Base-by-base conservation (phyloP, 257 asterid genomes). In the Phtheirospermum japonicum region DNA sequence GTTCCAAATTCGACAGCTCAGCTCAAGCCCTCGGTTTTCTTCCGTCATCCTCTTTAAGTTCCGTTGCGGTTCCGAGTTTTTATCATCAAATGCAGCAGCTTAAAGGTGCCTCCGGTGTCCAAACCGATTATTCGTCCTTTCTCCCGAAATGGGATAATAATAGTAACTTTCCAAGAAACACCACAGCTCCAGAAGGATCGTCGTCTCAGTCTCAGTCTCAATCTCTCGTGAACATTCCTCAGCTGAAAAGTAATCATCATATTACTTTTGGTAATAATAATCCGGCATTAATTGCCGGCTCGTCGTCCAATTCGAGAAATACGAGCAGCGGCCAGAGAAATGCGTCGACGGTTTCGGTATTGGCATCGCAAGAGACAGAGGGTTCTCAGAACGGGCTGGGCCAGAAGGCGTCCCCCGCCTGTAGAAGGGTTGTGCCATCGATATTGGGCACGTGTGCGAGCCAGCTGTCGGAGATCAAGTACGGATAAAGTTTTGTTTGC, bases 21-120 rank as follows among this genome's bases (percentile, higher is more conserved):
- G 28, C 28, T 3, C 28, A 23, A 23, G 28, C 28, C 3, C 28
- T 48, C 45, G 73, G 68, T 71, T 62, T 60, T 64, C 60, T 50
- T 9, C 70, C 78, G 0, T 53, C 72, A 1, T 23, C 28, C 28
- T 46, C 74, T 7, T 16, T 67, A 23, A 58, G 36, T 16, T 20
- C 32, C n/a, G 13, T 19, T 20, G 9, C 57, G 14, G 8, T 50
- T 9, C 32, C 57, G 2, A 19, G 7, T 20, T 50, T 50, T 10
- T 20, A 50, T 18, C 54, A 48, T 37, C 78, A 70, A 26, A 40
- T 64, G 64, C 76, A 79, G 46, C 84, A 77, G 66, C 61, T 64
- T 51, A 26, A 62, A 9, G 76, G 77, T 51, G 54, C 53, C 9
- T 18, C 63, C 32, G 36, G 69, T 61, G 61, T 59, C 49, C 72